Evolutionary conservation across 2,329 filamentous ascomycete species (phyloP).

Genomic region (Fusarium neocosmosporiellum): DNA sequence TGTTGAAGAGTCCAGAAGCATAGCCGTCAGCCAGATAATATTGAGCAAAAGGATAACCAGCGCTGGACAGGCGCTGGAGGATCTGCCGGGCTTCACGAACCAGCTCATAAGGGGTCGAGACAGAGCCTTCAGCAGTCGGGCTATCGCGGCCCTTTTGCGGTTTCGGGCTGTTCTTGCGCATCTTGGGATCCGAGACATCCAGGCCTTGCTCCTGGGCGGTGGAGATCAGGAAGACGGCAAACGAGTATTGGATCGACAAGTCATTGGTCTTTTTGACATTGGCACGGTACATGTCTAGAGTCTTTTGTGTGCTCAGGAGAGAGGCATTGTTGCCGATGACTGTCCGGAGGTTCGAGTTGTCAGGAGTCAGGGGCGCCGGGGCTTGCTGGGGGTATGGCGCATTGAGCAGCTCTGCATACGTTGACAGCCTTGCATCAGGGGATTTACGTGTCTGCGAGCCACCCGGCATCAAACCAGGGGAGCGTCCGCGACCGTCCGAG

Average conservation of each 20-base stretch:
- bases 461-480: constrained; percentile 59
- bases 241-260: constrained; percentile 91
- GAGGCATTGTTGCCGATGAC: constrained; percentile 91
- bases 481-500: constrained; percentile 77
- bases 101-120: constrained; percentile 72
- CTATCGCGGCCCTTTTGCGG: constrained; percentile 59
- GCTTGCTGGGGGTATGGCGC: constrained; percentile 83
- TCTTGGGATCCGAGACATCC: constrained; percentile 59
- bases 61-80: constrained; percentile 85
- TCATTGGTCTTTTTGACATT: constrained; percentile 99
- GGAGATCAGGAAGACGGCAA: constrained; percentile 93
- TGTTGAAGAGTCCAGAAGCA: constrained; percentile 93
- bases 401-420: constrained; percentile 71
- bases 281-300: constrained; percentile 94
- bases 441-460: constrained; percentile 66
- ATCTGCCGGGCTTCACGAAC: constrained; percentile 90
- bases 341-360: constrained; percentile 83
- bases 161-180: constrained; percentile 60
- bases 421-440: constrained; percentile 63
- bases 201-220: constrained; percentile 83
- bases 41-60: constrained; percentile 94
- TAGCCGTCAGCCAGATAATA: constrained; percentile 97
- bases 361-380: constrained; percentile 74
- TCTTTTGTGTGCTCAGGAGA: constrained; percentile 90
- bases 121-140: constrained; percentile 57